Evolutionary conservation across 495 filamentous ascomycete species (phyloP).

Genomic region (Lindgomyces ingoldianus): DNA sequence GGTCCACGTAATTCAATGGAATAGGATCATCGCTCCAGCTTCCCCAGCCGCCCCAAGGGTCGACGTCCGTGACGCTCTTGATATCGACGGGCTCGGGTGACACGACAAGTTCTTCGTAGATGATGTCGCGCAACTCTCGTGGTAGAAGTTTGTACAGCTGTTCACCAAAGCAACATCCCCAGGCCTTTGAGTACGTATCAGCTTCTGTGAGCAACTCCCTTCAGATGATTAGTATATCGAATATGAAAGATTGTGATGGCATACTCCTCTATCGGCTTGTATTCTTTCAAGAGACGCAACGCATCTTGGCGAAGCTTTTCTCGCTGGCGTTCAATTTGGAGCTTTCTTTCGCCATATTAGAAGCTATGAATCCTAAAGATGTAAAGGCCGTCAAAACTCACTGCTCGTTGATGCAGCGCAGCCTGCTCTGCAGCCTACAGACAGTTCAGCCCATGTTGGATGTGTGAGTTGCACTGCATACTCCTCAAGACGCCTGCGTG

Average conservation of each 20-base stretch:
- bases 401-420: neutral
- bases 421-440: neutral
- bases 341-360: neutral
- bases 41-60: neutral
- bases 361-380: neutral
- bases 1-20: neutral
- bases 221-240: neutral
- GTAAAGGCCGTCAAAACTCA: neutral
- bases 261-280: conserved; percentile 7
- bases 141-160: neutral
- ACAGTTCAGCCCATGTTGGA: too few species aligned
- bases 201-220: neutral
- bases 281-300: neutral
- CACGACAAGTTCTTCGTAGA: neutral
- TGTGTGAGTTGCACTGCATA: too few species aligned
- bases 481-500: too few species aligned
- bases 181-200: neutral
- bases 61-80: neutral
- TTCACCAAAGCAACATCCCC: neutral
- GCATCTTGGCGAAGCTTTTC: conserved; percentile 1
- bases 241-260: neutral
- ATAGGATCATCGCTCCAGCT: neutral
- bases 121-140: neutral
- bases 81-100: neutral
- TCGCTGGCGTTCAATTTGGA: neutral